These are phyloP conservation scores for Penicillium psychrosexuale DNA, from an alignment of 2,329 filamentous ascomycete species.

Conservation along the genomic window DNA sequence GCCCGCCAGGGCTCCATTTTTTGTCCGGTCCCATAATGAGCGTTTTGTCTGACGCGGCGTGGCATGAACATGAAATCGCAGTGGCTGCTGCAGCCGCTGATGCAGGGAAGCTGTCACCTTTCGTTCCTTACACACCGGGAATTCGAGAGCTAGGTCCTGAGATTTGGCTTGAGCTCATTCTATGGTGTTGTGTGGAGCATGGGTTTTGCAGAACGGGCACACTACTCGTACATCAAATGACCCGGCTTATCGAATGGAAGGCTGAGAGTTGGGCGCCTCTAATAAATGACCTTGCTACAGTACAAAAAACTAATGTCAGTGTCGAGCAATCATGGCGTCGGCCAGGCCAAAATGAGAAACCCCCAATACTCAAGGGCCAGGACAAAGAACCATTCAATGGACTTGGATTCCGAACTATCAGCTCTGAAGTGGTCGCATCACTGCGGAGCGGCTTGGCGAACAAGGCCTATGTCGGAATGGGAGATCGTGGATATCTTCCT, in stretches of 20 bases:
- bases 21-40: conserved; percentile 47
- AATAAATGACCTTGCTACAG: conserved; percentile 24
- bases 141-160: conserved; percentile 46
- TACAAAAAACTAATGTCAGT: conserved; percentile 37
- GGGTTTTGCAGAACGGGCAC: conserved; percentile 43
- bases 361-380: conserved; percentile 16
- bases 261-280: conserved; percentile 42
- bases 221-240: conserved; percentile 39
- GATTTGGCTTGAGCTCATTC: conserved; percentile 50
- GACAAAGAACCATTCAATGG: conserved; percentile 35
- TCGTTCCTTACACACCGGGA: conserved; percentile 39
- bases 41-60: conserved; percentile 47
- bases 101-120: conserved; percentile 39
- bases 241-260: conserved; percentile 36
- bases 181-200: conserved; percentile 52
- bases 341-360: conserved; percentile 20
- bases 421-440: conserved; percentile 56
- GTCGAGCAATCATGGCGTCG: conserved; percentile 37
- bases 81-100: conserved; percentile 37
- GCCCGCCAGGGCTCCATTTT: conserved; percentile 45
- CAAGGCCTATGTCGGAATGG: conserved; percentile 41
- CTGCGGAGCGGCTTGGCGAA: conserved; percentile 54
- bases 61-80: conserved; percentile 41
- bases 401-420: conserved; percentile 51
- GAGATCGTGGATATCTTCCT: conserved; percentile 30